Base-by-base conservation (phyloP, 805 yeast species). In the Monosporozyma aerobia region DNA sequence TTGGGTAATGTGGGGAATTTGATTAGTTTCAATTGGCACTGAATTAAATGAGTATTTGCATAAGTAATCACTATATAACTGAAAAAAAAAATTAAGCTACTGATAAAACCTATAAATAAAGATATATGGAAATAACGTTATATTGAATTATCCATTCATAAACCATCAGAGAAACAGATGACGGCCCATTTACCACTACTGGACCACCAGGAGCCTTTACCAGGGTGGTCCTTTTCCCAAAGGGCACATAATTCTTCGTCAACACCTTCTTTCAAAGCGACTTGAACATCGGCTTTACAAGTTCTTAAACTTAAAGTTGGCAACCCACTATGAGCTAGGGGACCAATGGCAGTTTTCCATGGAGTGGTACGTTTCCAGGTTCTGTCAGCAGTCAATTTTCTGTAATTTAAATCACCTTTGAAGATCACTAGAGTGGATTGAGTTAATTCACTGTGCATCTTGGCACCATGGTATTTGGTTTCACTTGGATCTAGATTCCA, bases 161-260 rank as follows among this genome's bases (percentile, higher is more conserved):
- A 3, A 11, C 50, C 50, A 39, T 46, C 41, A 22, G 48, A 44
- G 25, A 49, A 86, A 49, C 85, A 79, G 44, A 92, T 81, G 16
- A 94, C 97, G 1, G 99, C 99, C 82, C 94, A 94, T 67, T 88
- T 86, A 54, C 99, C 99, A 55, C 87, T 79, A 58, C 88, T 77
- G 48, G 84, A 77, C 99, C 99, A 94, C 57, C 83, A 79, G 47
- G 81, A 80, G 27, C 87, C 88, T 49, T 74, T 68, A 54, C 83
- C 83, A 55, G 85, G 80, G 0, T 87, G 83, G 63, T 70, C 71
- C 16, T 63, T 66, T 62, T 73, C 78, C 86, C 87, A 90, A 44
- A 71, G 69, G 53, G 76, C 69, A 46, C 79, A 75, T 57, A 92
- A 75, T 63, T 81, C 75, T 60, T 84, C 90, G 58, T 86, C 87